Evolutionary conservation across 2,329 filamentous ascomycete species (phyloP), one percentile per base, ranked within the genome.

Genomic region (Sporothrix inflata): DNA sequence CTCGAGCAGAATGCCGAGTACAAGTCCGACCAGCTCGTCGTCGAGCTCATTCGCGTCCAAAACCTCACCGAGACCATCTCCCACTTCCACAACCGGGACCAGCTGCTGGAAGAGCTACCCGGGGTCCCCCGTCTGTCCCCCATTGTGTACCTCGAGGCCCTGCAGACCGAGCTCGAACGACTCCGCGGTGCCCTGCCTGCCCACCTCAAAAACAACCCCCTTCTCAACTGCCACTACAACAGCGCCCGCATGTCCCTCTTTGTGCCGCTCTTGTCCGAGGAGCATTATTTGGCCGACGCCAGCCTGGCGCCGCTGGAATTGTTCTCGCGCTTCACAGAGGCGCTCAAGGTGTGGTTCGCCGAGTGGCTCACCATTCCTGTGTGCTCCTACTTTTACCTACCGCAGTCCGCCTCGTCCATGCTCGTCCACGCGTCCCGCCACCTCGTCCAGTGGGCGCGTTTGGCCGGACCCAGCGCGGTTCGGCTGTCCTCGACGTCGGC

Each of bases 381-480:
- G 1, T 68, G 65, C 19, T 68, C 65, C 14, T 68, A 68, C 27
- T 68, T 68, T 30, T 68, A 68, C n/a, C 40, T 68, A 1, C 65
- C 65, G 8, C 65, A 68, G 45, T 30, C 65, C 19, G 65, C 65
- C 1, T 68, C 21, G 8, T 49, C 65, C 16, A 45, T 47, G 45
- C 9, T 68, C 21, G 45, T 68, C 45, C 45, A 68, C 16, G 42
- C 65, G 7, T 45, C 65, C 42, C 40, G 40, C 16, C 21, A 49
- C 24, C 45, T 68, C 14, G 27, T 51, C 45, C 65, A 21, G 24
- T 68, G 65, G 65, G 45, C 45, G 12, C 40, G 65, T 30, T 21
- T 68, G 0, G 65, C 65, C 27, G 65, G 65, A 1, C 65, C 65
- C 40, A 68, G 45, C 19, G 65, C 65, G 1, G 65, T 53, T 19